Evolutionary conservation across 495 filamentous ascomycete species (phyloP), one percentile per base, ranked within the genome.

Genomic region (Cladorrhinum samala): DNA sequence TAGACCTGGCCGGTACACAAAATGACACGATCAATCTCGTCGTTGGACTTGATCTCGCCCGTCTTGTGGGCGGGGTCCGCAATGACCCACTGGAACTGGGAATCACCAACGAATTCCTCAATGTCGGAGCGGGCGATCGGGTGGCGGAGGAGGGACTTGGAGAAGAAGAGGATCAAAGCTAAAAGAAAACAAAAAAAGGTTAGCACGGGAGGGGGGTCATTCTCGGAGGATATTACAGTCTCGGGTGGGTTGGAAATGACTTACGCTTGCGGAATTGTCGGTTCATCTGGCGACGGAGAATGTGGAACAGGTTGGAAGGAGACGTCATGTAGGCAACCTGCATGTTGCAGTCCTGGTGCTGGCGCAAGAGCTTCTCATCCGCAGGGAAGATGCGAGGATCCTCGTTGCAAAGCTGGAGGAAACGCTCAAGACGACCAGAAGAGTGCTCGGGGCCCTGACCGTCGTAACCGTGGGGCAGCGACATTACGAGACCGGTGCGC

Each of bases 311-410:
- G 74, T 98, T 98, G 52, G 93, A 75, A 33, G 93, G 93, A 18
- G 80, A 84, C 20, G 91, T 98, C 85, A 92, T 88, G 80, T 88
- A 94, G 52, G 82, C 88, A 68, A 98, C 85, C 77, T 98, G 93
- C 90, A 98, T 95, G 74, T 98, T 98, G 79, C 88, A 94, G 74
- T 98, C 93, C 74, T 98, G 93, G 77, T 98, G 93, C 71, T 98
- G 93, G 62, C 93, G 90, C 25, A 96, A 85, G 45, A 97, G 82
- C 77, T 93, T 96, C 55, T 94, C 88, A 19, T 76, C 72, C 2
- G 81, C 73, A 43, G 93, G 93, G 83, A 89, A 97, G 55, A 94
- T 77, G 50, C 94, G 87, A 27, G 93, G 90, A 70, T 98, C 93
- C 70, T 98, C 93, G 74, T 98, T 97, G 74, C 88, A 95, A 57